Conservation (phyloP, 345 rosid species). For the Cardamine occulta region DNA sequence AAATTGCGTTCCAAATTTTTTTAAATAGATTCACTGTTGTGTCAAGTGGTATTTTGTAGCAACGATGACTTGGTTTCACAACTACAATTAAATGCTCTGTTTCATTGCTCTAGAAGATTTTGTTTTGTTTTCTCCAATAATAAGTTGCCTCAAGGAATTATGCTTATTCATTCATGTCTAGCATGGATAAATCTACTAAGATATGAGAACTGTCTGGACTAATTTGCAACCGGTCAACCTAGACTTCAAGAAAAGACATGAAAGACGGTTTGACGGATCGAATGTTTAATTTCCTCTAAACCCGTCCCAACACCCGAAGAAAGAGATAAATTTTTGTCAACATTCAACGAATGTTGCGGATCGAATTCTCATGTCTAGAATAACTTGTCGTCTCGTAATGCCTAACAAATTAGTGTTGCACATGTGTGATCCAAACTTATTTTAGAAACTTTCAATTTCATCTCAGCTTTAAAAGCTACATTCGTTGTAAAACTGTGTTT, state of each 20-base stretch:
- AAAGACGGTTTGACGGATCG: not conserved
- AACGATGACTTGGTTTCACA: not conserved
- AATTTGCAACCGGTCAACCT: not conserved
- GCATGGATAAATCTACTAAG: not conserved
- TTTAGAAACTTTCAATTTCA: no score
- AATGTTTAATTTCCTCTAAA: not conserved
- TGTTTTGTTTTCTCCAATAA: not conserved
- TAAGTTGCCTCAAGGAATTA: not conserved
- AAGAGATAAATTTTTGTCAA: not conserved
- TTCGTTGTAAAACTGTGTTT: no score
- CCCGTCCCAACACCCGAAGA: not conserved
- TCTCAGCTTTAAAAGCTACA: no score
- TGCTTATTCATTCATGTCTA: not conserved
- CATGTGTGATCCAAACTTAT: no score
- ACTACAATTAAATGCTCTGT: not conserved
- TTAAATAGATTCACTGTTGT: constrained; percentile 9
- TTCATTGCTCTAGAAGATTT: not conserved
- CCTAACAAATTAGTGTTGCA: no score
- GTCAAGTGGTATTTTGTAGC: not conserved
- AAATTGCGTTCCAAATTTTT: not conserved
- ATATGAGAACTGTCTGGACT: not conserved
- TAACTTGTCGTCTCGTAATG: not conserved
- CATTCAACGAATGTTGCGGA: not conserved
- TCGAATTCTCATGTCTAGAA: not conserved
- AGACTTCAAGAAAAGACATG: not conserved